Evolutionary conservation across 2,329 filamentous ascomycete species (phyloP).

Genomic region (Pestalotiopsis sp.): DNA sequence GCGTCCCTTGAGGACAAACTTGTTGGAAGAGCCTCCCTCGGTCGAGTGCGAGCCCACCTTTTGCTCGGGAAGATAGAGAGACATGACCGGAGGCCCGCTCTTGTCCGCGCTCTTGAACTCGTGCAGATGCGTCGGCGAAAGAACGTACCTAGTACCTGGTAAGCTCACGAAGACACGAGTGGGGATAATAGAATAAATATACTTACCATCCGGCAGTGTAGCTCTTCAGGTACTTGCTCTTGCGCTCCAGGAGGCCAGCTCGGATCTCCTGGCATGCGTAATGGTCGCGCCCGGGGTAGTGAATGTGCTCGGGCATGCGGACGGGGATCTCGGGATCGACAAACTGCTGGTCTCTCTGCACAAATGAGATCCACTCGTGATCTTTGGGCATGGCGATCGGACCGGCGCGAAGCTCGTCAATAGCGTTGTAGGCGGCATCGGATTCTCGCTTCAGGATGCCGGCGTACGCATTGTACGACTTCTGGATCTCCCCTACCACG

Average conservation of each 20-base stretch:
- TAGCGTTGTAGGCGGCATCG: conserved; percentile 75
- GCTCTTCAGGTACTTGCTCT: conserved; percentile 98
- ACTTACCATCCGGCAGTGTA: conserved; percentile 92
- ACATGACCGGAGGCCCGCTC: conserved; percentile 91
- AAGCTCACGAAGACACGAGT: conserved; percentile 18
- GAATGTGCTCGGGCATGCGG: conserved; percentile 78
- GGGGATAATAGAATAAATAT: background rate
- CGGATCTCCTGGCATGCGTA: conserved; percentile 81
- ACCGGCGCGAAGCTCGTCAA: conserved; percentile 80
- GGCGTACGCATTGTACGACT: conserved; percentile 93
- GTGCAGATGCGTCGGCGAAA: conserved; percentile 95
- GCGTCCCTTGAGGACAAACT: conserved; percentile 96
- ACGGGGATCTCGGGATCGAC: conserved; percentile 83
- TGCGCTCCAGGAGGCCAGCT: conserved; percentile 89
- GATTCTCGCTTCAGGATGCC: conserved; percentile 90
- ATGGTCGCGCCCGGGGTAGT: conserved; percentile 89
- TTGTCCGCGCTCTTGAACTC: conserved; percentile 99
- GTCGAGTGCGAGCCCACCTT: conserved; percentile 91
- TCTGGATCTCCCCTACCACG: conserved; percentile 96
- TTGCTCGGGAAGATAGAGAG: conserved; percentile 90
- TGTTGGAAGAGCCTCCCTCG: conserved; percentile 83
- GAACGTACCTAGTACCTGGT: conserved; percentile 71
- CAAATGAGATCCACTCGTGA: conserved; percentile 84
- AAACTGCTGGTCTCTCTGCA: conserved; percentile 80
- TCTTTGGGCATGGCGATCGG: conserved; percentile 95